These are phyloP conservation scores for Geotrichum bryndzae DNA, from an alignment of 1,139 yeast species.

Conservation along the genomic window DNA sequence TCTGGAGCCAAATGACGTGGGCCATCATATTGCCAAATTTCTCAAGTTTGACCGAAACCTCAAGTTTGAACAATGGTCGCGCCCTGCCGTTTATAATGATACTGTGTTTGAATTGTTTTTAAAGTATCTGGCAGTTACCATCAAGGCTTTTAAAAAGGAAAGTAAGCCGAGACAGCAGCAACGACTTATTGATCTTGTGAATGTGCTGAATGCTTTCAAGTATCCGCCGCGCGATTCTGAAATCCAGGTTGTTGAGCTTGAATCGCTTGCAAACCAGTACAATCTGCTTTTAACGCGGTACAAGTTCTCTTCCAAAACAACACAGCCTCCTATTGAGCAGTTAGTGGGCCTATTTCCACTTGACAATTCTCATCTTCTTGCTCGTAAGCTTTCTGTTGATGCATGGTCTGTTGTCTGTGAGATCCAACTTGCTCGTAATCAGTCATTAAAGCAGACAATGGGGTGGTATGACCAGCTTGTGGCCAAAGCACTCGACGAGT, in stretches of 20 bases:
- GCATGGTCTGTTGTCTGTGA: constrained; percentile 14
- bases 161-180: constrained; percentile 7
- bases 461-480: constrained; percentile 13
- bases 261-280: constrained; percentile 16
- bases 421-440: constrained; percentile 11
- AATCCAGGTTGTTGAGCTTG: constrained; percentile 10
- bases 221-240: constrained; percentile 15
- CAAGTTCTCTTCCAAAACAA: constrained; percentile 9
- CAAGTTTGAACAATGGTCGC: not conserved
- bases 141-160: constrained; percentile 3
- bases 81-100: not conserved
- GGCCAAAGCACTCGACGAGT: constrained; percentile 14
- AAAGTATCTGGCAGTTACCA: constrained; percentile 5
- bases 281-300: constrained; percentile 12
- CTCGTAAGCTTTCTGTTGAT: constrained; percentile 10
- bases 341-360: constrained; percentile 10
- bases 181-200: constrained; percentile 14
- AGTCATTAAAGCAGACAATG: constrained; percentile 9
- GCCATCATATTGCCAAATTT: not conserved
- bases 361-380: constrained; percentile 14
- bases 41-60: not conserved
- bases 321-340: constrained; percentile 16
- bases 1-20: constrained; percentile 14
- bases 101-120: constrained; percentile 12
- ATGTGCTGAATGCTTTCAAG: constrained; percentile 10